These are phyloP conservation scores for Cymbidium sinense DNA, from an alignment of 106 monocot genomes.

Conservation along the genomic window DNA sequence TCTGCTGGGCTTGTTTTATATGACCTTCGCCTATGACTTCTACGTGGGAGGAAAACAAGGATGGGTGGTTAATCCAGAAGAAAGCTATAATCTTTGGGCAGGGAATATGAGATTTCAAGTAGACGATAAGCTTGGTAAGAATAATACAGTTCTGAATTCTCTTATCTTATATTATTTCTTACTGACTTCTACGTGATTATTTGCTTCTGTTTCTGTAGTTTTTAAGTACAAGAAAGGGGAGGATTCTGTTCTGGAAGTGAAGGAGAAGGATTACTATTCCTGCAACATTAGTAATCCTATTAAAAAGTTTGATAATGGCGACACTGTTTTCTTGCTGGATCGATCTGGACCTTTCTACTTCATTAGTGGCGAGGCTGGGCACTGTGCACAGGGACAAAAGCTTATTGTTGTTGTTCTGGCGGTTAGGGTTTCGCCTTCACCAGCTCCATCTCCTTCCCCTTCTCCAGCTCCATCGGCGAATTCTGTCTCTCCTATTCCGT, in stretches of 20 bases:
- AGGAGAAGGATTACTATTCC: slow-evolving; percentile 32
- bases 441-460: not conserved
- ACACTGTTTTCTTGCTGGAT: slow-evolving; percentile 38
- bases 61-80: slow-evolving; percentile 53
- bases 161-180: not conserved
- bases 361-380: slow-evolving; percentile 40
- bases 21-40: slow-evolving; percentile 30
- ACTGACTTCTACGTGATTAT: not conserved
- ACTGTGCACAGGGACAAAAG: slow-evolving; percentile 64
- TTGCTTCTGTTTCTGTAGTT: slow-evolving; percentile 22
- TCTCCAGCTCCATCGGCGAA: not conserved
- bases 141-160: not conserved
- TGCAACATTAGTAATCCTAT: slow-evolving; percentile 51
- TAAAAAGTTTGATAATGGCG: slow-evolving; percentile 28
- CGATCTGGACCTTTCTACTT: slow-evolving; percentile 69
- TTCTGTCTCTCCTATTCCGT: not conserved
- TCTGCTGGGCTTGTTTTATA: slow-evolving; percentile 5
- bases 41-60: slow-evolving; percentile 61
- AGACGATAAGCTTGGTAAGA: slow-evolving; percentile 59
- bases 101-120: slow-evolving; percentile 56
- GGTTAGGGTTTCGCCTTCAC: not conserved
- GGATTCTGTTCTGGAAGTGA: slow-evolving; percentile 72
- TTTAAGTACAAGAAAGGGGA: slow-evolving; percentile 58
- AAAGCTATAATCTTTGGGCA: slow-evolving; percentile 48
- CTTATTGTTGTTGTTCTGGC: slow-evolving; percentile 51